Conservation (phyloP, 1,284 basidiomycete genomes). For the Sphagnurus paluster region DNA sequence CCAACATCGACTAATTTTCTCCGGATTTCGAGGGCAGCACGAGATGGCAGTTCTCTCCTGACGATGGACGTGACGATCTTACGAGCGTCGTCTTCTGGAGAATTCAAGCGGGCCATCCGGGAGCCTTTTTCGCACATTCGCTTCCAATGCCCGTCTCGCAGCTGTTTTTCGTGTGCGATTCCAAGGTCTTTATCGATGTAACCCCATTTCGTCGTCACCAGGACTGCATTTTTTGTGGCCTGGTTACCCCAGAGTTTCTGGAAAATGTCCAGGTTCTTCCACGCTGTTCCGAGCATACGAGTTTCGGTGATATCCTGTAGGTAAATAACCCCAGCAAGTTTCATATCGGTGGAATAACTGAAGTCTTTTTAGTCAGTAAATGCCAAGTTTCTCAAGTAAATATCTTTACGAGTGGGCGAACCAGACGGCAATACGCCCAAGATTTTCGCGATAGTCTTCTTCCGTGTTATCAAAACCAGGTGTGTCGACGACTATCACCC, state of each 20-base stretch:
- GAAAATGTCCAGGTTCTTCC: conserved; percentile 25
- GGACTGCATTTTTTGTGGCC: conserved; percentile 19
- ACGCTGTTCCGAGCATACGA: conserved; percentile 23
- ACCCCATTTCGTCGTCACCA: conserved; percentile 26
- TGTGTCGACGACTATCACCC: conserved; percentile 26
- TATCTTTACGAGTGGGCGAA: conserved; percentile 17
- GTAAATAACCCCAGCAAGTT: conserved; percentile 25
- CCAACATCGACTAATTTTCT: conserved; percentile 21
- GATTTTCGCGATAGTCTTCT: conserved; percentile 19
- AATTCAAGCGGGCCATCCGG: conserved; percentile 12
- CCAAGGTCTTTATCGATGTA: conserved; percentile 13
- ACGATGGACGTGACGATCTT: conserved; percentile 13
- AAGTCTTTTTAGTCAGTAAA: too few species aligned
- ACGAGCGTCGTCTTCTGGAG: conserved; percentile 13
- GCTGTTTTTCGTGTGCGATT: conserved; percentile 17
- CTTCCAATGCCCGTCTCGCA: conserved; percentile 21
- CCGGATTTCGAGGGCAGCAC: conserved; percentile 19
- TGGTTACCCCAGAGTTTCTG: conserved; percentile 21
- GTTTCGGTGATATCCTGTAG: conserved; percentile 27
- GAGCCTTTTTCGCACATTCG: conserved; percentile 18
- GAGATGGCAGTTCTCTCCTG: not conserved
- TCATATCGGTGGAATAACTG: conserved; percentile 20
- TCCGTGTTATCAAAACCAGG: conserved; percentile 26
- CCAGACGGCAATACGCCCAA: conserved; percentile 24
- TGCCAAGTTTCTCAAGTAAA: too few species aligned